These are phyloP conservation scores for Boechera stricta DNA, from an alignment of 345 rosid genomes.

Conservation along the genomic window DNA sequence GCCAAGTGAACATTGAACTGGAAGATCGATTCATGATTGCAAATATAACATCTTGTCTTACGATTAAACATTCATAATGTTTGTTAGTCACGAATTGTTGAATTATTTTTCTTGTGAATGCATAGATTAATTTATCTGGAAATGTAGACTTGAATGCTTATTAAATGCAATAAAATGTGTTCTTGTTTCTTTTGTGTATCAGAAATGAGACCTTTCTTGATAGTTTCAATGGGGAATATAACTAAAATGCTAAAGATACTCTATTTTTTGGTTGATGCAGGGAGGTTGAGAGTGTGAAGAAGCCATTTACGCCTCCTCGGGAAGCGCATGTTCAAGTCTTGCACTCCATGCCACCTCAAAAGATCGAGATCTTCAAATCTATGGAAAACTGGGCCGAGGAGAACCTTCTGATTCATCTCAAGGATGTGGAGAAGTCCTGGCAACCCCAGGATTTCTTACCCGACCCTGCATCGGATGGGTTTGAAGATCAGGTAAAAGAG, in stretches of 20 bases:
- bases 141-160: conserved; percentile 9
- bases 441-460: conserved; percentile 95
- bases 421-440: conserved; percentile 94
- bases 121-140: background rate
- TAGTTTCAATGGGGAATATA: background rate
- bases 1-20: conserved; percentile 11
- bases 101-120: conserved; percentile 8
- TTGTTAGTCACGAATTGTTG: background rate
- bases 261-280: conserved; percentile 47
- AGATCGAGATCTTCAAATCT: conserved; percentile 89
- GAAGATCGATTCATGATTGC: conserved; percentile 2
- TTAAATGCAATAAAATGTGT: background rate
- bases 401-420: conserved; percentile 69
- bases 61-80: background rate
- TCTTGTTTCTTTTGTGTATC: conserved; percentile 19
- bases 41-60: background rate
- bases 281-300: conserved; percentile 71
- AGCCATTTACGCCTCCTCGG: conserved; percentile 77
- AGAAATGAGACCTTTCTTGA: background rate
- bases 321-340: conserved; percentile 88
- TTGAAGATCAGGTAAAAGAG: conserved; percentile 82
- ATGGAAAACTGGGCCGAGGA: conserved; percentile 87
- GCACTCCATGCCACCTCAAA: conserved; percentile 89
- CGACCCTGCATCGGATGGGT: conserved; percentile 79
- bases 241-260: conserved; percentile 18